phyloP scores from a whole-genome alignment of 75 land plant species.

The Cunninghamia lanceolata region DNA sequence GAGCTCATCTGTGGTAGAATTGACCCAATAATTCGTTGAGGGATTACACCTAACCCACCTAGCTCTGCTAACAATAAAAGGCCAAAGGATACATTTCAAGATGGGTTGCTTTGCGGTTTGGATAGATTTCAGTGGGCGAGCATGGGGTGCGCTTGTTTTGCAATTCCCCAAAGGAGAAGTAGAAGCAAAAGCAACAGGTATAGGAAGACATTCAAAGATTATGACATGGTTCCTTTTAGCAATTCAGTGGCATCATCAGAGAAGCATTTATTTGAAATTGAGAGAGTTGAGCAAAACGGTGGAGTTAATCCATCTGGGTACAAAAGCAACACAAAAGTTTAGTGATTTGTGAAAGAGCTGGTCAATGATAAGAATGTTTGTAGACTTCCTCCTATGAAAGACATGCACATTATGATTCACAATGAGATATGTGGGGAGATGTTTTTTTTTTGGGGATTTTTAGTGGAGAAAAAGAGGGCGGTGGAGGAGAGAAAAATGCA shows the following conservation, averaged over 20 bases:
- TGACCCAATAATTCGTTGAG: too few relatives aligned
- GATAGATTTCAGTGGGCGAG: not conserved
- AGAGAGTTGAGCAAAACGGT: not conserved
- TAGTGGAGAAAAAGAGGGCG: too few relatives aligned
- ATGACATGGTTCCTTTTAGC: not conserved
- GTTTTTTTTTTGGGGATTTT: too few relatives aligned
- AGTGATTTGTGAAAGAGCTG: not conserved
- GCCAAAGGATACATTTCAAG: too few relatives aligned
- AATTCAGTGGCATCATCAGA: not conserved
- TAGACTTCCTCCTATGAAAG: not conserved
- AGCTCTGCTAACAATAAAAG: too few relatives aligned
- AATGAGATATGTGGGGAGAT: not conserved
- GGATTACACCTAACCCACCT: too few relatives aligned
- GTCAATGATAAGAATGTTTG: not conserved
- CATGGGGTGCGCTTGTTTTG: not conserved
- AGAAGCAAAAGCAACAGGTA: not conserved
- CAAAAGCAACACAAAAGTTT: not conserved
- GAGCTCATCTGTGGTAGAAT: too few relatives aligned
- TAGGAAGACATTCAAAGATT: not conserved
- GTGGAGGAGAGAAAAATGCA: too few relatives aligned
- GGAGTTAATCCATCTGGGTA: not conserved
- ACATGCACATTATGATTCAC: not conserved
- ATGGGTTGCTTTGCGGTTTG: not conserved
- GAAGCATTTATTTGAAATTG: not conserved
- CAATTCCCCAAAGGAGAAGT: not conserved